These are phyloP conservation scores for carrot (Daucus carota) DNA, from an alignment of 129 eudicot species.

Conservation along the genomic window DNA sequence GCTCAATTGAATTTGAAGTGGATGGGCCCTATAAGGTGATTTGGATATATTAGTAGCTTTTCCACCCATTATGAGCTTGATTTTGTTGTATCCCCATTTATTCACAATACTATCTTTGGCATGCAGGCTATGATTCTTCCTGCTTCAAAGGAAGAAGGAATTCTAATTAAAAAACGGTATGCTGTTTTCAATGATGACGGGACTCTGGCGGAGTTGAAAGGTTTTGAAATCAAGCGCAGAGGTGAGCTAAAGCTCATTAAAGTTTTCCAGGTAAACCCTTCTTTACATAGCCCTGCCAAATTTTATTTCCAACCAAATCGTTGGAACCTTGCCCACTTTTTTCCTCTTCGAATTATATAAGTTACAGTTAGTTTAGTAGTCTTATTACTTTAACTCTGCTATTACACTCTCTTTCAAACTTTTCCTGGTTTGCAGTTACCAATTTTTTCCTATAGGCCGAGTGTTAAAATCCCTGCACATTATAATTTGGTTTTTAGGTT, in stretches of 20 bases:
- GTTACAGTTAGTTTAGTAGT: neutral
- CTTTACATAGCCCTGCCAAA: slow-evolving; percentile 2
- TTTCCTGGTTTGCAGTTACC: neutral
- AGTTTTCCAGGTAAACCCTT: slow-evolving; percentile 81
- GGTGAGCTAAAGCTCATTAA: slow-evolving; percentile 99
- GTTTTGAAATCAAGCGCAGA: slow-evolving; percentile 99
- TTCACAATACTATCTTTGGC: slow-evolving; percentile 14
- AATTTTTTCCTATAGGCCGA: neutral
- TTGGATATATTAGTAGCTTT: slow-evolving; percentile 1
- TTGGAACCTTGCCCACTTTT: neutral
- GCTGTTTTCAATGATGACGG: slow-evolving; percentile 99
- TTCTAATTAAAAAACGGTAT: slow-evolving; percentile 85
- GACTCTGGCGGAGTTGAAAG: slow-evolving; percentile 97
- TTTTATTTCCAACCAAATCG: neutral
- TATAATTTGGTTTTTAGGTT: neutral
- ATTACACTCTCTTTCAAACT: neutral
- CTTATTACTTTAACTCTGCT: neutral
- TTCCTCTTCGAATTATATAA: neutral
- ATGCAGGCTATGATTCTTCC: slow-evolving; percentile 98
- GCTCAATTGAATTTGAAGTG: slow-evolving; percentile 99
- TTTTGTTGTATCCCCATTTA: slow-evolving; percentile 9
- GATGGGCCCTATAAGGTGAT: slow-evolving; percentile 98
- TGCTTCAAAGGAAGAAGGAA: slow-evolving; percentile 98
- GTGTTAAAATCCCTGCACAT: neutral
- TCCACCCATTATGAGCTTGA: neutral